A percentile compares a stretch with the other conserved stretches of the same genome.
These are phyloP conservation scores for Solanum chmielewskii DNA, from an alignment of 257 asterid species.

Conservation along the genomic window DNA sequence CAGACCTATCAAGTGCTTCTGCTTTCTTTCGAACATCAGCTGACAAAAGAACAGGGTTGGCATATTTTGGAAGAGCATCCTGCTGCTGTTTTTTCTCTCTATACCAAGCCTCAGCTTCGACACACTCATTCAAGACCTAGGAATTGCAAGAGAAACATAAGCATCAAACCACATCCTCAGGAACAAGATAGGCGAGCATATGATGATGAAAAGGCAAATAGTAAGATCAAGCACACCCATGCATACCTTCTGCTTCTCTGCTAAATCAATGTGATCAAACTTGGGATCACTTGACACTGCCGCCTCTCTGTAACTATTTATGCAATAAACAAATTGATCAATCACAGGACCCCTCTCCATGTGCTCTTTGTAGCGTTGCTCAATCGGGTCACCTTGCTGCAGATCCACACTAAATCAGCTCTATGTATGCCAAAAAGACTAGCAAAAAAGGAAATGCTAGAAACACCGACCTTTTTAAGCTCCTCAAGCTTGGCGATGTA, in stretches of 20 bases:
- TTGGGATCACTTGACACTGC: constrained; percentile 63
- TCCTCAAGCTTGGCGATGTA: constrained; percentile 82
- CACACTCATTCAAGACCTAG: constrained; percentile 79
- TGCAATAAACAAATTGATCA: constrained; percentile 51
- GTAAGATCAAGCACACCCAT: not conserved
- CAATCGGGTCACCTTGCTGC: constrained; percentile 93
- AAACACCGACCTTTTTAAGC: constrained; percentile 39
- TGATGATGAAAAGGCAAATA: not conserved
- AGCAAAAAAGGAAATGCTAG: not conserved
- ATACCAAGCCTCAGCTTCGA: constrained; percentile 85
- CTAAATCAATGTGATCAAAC: constrained; percentile 73
- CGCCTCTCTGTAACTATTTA: constrained; percentile 76
- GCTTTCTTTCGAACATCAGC: constrained; percentile 70
- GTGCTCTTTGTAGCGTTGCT: constrained; percentile 75
- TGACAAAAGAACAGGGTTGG: constrained; percentile 55
- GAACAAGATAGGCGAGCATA: not conserved
- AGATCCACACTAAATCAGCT: not conserved
- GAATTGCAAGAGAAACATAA: not conserved
- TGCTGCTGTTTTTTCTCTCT: constrained; percentile 77
- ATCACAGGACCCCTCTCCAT: constrained; percentile 61
- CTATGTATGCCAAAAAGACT: not conserved
- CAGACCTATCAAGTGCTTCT: constrained; percentile 74
- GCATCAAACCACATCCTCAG: not conserved
- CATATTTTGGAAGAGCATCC: constrained; percentile 68
- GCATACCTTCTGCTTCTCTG: constrained; percentile 71